Evolutionary conservation across 2,329 filamentous ascomycete species (phyloP).

Genomic region (Orbilia brochopaga): DNA sequence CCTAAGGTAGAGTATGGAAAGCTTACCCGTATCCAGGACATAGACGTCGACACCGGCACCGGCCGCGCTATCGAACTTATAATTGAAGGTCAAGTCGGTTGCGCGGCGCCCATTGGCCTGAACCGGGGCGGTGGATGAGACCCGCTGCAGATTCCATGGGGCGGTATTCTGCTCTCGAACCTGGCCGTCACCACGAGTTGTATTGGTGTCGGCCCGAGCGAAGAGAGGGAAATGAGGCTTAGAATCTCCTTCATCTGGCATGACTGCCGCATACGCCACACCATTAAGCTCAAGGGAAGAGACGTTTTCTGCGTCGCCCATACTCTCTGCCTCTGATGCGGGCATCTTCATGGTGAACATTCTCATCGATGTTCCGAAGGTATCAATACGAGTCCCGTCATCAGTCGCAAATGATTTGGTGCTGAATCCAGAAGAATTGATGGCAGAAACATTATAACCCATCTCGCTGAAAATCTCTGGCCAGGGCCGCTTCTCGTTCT

Average conservation of each 20-base stretch:
- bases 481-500: slow-evolving; percentile 52
- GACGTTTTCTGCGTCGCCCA: slow-evolving; percentile 15
- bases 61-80: slow-evolving; percentile 56
- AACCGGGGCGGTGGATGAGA: slow-evolving; percentile 54
- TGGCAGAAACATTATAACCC: slow-evolving; percentile 50
- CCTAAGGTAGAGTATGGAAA: too few relatives aligned
- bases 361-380: slow-evolving; percentile 53
- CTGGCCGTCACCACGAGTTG: neutral
- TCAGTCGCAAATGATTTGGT: slow-evolving; percentile 20
- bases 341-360: slow-evolving; percentile 52
- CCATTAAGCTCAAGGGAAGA: slow-evolving; percentile 31
- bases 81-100: slow-evolving; percentile 57
- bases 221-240: neutral
- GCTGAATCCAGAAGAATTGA: neutral
- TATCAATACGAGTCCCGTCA: slow-evolving; percentile 43
- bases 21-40: slow-evolving; percentile 61
- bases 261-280: slow-evolving; percentile 20
- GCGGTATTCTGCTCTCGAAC: slow-evolving; percentile 42
- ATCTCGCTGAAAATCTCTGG: slow-evolving; percentile 52
- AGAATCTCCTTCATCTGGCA: slow-evolving; percentile 50
- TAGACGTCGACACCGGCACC: slow-evolving; percentile 61
- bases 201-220: neutral
- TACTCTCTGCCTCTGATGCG: slow-evolving; percentile 22
- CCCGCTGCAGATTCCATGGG: slow-evolving; percentile 55
- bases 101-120: slow-evolving; percentile 54